Conservation (phyloP, 2,329 filamentous ascomycete genomes). For the Davidsoniella virescens region DNA sequence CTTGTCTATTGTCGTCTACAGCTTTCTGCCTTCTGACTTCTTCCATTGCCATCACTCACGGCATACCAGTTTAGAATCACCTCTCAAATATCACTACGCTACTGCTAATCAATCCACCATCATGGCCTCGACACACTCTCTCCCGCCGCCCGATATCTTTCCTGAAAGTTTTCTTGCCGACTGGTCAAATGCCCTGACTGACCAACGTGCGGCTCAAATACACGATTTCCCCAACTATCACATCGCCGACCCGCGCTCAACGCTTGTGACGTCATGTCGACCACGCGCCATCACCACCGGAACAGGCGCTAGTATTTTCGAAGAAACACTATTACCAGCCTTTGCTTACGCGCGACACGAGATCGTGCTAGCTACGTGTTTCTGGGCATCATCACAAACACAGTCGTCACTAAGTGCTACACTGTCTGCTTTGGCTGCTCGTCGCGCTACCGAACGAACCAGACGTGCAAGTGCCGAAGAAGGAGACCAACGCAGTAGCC, state of each 20-base stretch:
- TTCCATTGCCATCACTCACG: too few relatives aligned
- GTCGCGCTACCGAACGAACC: slow-evolving; percentile 21
- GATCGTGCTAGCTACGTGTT: slow-evolving; percentile 65
- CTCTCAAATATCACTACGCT: too few relatives aligned
- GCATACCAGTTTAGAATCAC: too few relatives aligned
- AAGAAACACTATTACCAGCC: slow-evolving; percentile 39
- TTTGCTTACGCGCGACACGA: slow-evolving; percentile 45
- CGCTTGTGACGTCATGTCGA: slow-evolving; percentile 31
- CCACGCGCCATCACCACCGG: slow-evolving; percentile 36
- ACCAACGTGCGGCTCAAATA: slow-evolving; percentile 20
- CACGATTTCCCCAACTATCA: slow-evolving; percentile 34
- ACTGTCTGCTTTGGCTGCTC: slow-evolving; percentile 40
- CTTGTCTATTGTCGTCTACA: too few relatives aligned
- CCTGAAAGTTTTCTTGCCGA: slow-evolving; percentile 4
- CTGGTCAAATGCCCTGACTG: slow-evolving; percentile 7
- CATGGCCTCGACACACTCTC: too few relatives aligned
- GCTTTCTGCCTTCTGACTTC: too few relatives aligned
- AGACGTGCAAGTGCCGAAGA: slow-evolving; percentile 5
- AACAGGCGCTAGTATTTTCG: slow-evolving; percentile 41
- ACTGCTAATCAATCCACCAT: too few relatives aligned
- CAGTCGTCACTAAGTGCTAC: slow-evolving; percentile 39
- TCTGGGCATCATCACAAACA: slow-evolving; percentile 56
- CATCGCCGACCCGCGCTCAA: slow-evolving; percentile 24
- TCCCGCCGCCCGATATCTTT: not conserved
- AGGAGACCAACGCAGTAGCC: slow-evolving; percentile 13